Evolutionary conservation across 768 basidiomycete genomes (phyloP).

Genomic region (Russula sp.): DNA sequence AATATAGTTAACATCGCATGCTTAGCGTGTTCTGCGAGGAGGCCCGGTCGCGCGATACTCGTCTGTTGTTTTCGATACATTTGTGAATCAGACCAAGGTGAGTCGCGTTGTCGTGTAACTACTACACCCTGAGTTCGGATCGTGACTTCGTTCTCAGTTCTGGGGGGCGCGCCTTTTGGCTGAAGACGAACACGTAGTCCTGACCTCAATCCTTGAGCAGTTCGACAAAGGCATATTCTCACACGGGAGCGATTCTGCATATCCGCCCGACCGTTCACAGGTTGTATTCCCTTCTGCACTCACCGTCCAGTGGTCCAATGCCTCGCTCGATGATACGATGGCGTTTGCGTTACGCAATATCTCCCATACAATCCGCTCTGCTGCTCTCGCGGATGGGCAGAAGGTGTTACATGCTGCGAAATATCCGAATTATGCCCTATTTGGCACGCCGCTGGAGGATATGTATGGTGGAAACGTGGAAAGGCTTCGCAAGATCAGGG

Average conservation of each 20-base stretch:
- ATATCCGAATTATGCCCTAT: constrained; percentile 30
- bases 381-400: constrained; percentile 30
- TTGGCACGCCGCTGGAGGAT: constrained; percentile 18
- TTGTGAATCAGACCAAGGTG: constrained; percentile 9
- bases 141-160: background rate
- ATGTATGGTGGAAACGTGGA: constrained; percentile 30
- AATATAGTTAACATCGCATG: background rate
- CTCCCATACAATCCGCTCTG: background rate
- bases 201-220: background rate
- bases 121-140: background rate
- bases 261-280: constrained; percentile 18
- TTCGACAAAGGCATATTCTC: background rate
- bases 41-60: constrained; percentile 4
- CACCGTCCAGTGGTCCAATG: background rate
- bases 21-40: background rate
- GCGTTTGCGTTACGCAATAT: constrained; percentile 39
- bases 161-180: background rate
- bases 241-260: constrained; percentile 21
- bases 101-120: background rate
- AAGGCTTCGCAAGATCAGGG: constrained; percentile 19
- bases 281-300: constrained; percentile 13
- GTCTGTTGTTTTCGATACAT: background rate
- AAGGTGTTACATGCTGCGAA: constrained; percentile 15
- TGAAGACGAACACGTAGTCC: background rate
- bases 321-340: constrained; percentile 42